Conservation (phyloP, 352 stramenopile species). For the Thraustochytrium striatum region DNA sequence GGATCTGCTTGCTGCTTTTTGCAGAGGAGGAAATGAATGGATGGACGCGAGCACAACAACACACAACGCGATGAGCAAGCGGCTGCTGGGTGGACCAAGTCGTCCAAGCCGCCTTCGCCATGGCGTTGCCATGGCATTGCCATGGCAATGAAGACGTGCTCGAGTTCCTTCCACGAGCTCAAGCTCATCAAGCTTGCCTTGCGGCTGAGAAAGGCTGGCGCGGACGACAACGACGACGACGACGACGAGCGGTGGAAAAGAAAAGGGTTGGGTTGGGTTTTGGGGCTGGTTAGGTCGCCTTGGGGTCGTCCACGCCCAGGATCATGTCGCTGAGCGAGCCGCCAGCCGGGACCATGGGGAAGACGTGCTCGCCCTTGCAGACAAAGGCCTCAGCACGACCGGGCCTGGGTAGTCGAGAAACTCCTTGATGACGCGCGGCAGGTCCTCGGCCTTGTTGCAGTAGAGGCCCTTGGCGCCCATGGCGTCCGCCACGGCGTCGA, state of each 20-base stretch:
- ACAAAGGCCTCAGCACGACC: conserved; percentile 51
- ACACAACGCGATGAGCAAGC: too few species aligned
- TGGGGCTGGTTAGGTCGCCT: not conserved
- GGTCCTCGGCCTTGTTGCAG: conserved; percentile 75
- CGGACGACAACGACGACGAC: not conserved
- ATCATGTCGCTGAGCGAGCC: conserved; percentile 62
- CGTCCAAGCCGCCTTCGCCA: too few species aligned
- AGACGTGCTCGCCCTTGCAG: conserved; percentile 59
- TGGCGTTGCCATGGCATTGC: not conserved
- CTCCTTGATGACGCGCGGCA: conserved; percentile 80
- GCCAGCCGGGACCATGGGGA: conserved; percentile 46
- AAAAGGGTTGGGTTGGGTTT: not conserved
- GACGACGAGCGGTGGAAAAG: not conserved
- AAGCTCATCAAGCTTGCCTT: too few species aligned
- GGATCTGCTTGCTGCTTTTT: too few species aligned
- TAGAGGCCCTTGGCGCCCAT: conserved; percentile 87
- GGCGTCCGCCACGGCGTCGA: conserved; percentile 81
- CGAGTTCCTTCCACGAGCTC: not conserved
- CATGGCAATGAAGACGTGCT: not conserved
- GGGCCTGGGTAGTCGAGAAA: conserved; percentile 73
- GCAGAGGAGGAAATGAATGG: too few species aligned
- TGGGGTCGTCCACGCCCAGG: not conserved
- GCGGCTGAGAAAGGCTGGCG: not conserved
- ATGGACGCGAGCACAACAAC: too few species aligned
- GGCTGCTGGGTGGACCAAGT: too few species aligned